Base-by-base conservation (phyloP, 768 basidiomycete genomes). In the Mycena olivaceomarginata region DNA sequence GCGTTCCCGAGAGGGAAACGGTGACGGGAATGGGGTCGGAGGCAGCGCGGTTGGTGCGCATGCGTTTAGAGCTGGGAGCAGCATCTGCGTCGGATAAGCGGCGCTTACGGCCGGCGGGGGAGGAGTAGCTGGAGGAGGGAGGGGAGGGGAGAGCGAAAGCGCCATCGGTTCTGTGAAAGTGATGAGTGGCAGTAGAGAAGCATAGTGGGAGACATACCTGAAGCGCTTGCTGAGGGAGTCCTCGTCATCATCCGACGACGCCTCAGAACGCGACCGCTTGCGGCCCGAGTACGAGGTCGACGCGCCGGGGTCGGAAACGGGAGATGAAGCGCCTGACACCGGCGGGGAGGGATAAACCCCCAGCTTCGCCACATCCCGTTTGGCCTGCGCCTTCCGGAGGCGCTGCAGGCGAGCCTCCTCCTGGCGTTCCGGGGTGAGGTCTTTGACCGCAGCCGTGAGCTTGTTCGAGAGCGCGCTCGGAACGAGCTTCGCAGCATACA, bases 51-150 rank as follows among this genome's bases (percentile, higher is more conserved):
- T 72, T 77, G 15, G 25, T 78, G 15, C 82, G 78, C 0, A 84
- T 82, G n/a, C 83, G 83, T 48, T 89, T 88, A 46, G 75, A n/a
- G 1, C 53, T 45, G 1, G 51, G 43, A 0, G 76, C 45, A 2
- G 51, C 59, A 10, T 84, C 85, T 4, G 81, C 72, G 13, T 87
- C 85, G 2, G 88, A 89, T 15, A 87, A 63, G 5, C 85, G 82
- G 51, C 89, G 86, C 75, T 89, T 89, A 16, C 85, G 85, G 25
- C 77, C 82, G 25, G 51, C 16, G 60, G 48, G 80, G 46, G 62
- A 74, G 1, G 66, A 62, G 13, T 37, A 5, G 43, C 37, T 20
- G 48, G 75, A 79, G 68, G 46, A 43, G n/a, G 46, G 13, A 7
- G 74, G 76, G 0, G 79, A 79, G 74, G 67, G 53, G n/a, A 46